A percentile compares a stretch with the other conserved stretches of the same genome.
These are phyloP conservation scores for Purshia tridentata DNA, from an alignment of 306 rosid genomes.

Conservation along the genomic window DNA sequence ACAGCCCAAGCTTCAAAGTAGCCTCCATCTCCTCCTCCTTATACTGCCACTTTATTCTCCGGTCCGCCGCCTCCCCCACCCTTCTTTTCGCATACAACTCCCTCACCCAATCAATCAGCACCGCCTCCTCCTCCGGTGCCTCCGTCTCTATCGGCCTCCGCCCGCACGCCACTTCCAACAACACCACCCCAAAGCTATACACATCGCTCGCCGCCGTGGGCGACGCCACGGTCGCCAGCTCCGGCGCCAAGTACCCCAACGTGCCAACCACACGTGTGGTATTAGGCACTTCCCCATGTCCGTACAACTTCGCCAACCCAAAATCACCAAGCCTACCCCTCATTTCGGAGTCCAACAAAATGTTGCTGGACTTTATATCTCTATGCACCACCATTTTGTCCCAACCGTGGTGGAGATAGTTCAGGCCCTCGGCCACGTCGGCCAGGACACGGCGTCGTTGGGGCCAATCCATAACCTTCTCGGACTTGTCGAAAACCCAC, in stretches of 20 bases:
- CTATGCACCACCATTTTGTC: constrained; percentile 85
- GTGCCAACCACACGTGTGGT: constrained; percentile 91
- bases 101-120: constrained; percentile 83
- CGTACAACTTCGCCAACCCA: constrained; percentile 84
- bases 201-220: constrained; percentile 86
- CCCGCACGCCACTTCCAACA: constrained; percentile 86
- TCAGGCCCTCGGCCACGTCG: constrained; percentile 84
- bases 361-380: constrained; percentile 80
- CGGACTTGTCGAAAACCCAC: constrained; percentile 65
- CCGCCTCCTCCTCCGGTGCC: constrained; percentile 58
- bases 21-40: constrained; percentile 60
- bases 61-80: constrained; percentile 58
- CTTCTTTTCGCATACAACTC: constrained; percentile 50
- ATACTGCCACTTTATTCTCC: constrained; percentile 47
- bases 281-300: constrained; percentile 78
- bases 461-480: constrained; percentile 48
- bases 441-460: constrained; percentile 60
- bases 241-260: constrained; percentile 85
- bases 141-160: constrained; percentile 64
- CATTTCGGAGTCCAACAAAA: constrained; percentile 72
- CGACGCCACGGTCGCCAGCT: constrained; percentile 53
- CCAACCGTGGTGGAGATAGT: constrained; percentile 90
- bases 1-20: constrained; percentile 78
- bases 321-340: constrained; percentile 82
- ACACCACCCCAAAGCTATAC: constrained; percentile 83